Evolutionary conservation across 2,329 filamentous ascomycete species (phyloP), one percentile per base, ranked within the genome.

Genomic region (Pyricularia sp.): DNA sequence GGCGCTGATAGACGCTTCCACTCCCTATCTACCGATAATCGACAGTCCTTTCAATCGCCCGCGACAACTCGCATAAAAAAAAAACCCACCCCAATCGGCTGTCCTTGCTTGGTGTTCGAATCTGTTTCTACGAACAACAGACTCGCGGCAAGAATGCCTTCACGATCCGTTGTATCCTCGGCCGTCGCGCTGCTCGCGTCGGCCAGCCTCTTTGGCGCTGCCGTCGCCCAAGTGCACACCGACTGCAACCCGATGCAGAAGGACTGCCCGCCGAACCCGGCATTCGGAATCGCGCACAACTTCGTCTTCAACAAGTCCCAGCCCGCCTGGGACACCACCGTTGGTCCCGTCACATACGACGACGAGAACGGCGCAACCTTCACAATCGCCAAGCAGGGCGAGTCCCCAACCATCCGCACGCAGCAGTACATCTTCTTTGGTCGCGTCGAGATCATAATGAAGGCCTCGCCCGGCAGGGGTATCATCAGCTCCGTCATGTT

Each of bases 401-500:
- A 96, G 74, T 91, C 92, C 0, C 92, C 93, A 0, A 96, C 92
- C 0, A 86, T 97, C 71, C 86, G 89, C 72, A 89, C 91, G 65
- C 88, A 88, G 73, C 94, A 93, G 77, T 95, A 93, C 81, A 91
- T 97, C 79, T 93, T 96, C 82, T 94, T 91, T 73, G 93, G 93
- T 68, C 87, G 89, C 70, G 88, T 92, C 69, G 92, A 95, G 78
- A 85, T 94, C 69, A 84, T 87, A 73, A 86, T 96, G 82, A 92
- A 92, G 81, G 91, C 91, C 4, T 89, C 93, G 0, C 80, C 83
- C 0, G 93, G 93, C 23, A 81, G 81, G 9, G 93, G 93, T 67
- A 89, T 97, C 71, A 87, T 97, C 73, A 93, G 89, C 75, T 88
- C 91, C 71, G 89, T 96, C 75, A 94, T 97, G 76, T 85, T 94